Base-by-base conservation (phyloP, 2,329 filamentous ascomycete genomes). In the Zarea fungicola region DNA sequence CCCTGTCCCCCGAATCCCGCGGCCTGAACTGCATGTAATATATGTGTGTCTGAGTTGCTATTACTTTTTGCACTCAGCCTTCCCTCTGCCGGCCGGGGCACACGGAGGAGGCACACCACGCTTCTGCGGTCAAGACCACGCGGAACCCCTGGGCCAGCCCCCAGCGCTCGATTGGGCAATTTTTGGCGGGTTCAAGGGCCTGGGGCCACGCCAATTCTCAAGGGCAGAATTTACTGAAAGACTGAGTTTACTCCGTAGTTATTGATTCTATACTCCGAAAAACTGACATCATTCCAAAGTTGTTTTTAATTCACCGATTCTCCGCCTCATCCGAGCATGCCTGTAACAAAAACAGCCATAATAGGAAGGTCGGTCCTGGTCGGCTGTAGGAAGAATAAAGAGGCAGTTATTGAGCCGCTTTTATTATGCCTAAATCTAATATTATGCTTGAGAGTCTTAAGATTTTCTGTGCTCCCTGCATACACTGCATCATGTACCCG, bases 91-190 rank as follows among this genome's bases (percentile, higher is more conserved):
- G 26, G 43, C 43, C 43, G 43, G 25, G 23, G 21, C 23, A 13
- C 13, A 14, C 7, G 11, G 13, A 34, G 31, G 28, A 32, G 14
- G 19, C 42, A 45, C 23, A 34, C n/a, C n/a, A n/a, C n/a, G n/a
- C 26, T 13, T 31, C 25, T 9, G 13, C 26, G 25, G 22, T 39
- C 34, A 25, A 31, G 34, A 25, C 19, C 34, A 23, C 34, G 34
- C 43, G 43, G 43, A 39, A 46, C 25, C 23, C 31, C 23, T 37
- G 10, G 16, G 18, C 18, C 37, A 26, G 14, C 43, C 43, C 34
- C 26, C 34, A 32, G 16, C 14, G 44, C 46, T 42, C 39, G 46
- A 48, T 42, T n/a, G 23, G 31, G 46, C 37, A 48, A 48, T 48
- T 48, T 48, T 48, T 48, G 46, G 31, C 46, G 46, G 46, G 22